Percentiles rank a stretch among this genome's conserved stretches.
Conservation (phyloP, 768 basidiomycete species). For the Chiua virens region DNA sequence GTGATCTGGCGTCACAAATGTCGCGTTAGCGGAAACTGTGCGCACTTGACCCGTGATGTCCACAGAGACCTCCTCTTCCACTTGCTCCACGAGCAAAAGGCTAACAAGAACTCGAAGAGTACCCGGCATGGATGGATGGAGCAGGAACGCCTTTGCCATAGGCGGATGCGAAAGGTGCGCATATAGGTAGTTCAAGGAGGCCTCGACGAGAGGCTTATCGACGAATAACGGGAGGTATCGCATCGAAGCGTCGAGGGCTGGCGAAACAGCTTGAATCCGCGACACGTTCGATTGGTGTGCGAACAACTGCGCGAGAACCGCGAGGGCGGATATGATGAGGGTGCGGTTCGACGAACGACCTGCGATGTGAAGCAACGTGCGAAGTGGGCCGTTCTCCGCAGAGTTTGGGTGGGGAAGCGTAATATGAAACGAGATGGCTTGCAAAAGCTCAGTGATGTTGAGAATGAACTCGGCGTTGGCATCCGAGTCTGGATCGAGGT, state of each 20-base stretch:
- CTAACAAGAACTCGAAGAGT: conserved; percentile 68
- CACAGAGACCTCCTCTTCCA: conserved; percentile 62
- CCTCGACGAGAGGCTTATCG: conserved; percentile 69
- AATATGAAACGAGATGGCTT: conserved; percentile 53
- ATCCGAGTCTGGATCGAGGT: conserved; percentile 60
- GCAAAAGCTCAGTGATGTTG: conserved; percentile 69
- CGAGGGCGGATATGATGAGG: conserved; percentile 66
- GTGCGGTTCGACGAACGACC: conserved; percentile 68
- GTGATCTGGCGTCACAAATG: conserved; percentile 52
- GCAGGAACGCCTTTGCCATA: conserved; percentile 76
- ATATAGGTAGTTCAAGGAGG: conserved; percentile 73
- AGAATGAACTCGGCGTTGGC: conserved; percentile 72
- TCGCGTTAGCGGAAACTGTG: conserved; percentile 54
- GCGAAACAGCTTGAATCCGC: conserved; percentile 54
- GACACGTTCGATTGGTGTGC: conserved; percentile 57
- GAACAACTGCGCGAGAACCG: conserved; percentile 59
- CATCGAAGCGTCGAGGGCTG: conserved; percentile 61
- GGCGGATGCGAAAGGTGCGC: conserved; percentile 70
- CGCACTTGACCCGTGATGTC: conserved; percentile 62
- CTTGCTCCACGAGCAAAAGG: conserved; percentile 68
- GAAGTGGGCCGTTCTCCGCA: conserved; percentile 51
- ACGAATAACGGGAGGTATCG: conserved; percentile 71
- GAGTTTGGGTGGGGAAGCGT: conserved; percentile 36
- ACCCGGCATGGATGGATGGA: conserved; percentile 67
- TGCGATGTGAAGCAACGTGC: conserved; percentile 54